Evolutionary conservation across 2,329 filamentous ascomycete species (phyloP).

Genomic region (Ascochyta clinopodiicola): DNA sequence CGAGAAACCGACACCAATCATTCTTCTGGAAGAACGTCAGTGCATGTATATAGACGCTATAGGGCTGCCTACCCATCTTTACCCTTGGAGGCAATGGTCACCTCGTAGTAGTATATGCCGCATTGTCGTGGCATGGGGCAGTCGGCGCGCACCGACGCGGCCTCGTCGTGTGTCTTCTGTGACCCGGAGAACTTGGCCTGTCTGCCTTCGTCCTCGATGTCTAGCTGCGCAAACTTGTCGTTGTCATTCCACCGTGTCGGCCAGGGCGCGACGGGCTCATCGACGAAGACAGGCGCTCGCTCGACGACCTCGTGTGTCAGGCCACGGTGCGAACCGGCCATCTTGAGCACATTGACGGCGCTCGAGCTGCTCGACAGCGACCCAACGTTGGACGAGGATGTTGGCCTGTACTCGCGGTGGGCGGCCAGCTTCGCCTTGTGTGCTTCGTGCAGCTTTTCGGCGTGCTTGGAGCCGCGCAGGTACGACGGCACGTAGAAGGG

Average conservation of each 20-base stretch:
- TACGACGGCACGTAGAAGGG: constrained; percentile 85
- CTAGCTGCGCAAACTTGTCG: constrained; percentile 76
- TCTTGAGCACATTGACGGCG: constrained; percentile 65
- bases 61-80: constrained; percentile 67
- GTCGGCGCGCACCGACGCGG: constrained; percentile 81
- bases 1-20: constrained; percentile 67
- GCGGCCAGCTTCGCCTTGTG: constrained; percentile 66
- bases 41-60: neutral
- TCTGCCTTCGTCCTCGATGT: constrained; percentile 74
- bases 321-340: constrained; percentile 72
- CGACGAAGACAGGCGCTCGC: constrained; percentile 65
- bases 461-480: constrained; percentile 77
- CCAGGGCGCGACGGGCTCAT: constrained; percentile 72
- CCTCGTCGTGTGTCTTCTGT: constrained; percentile 71
- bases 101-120: constrained; percentile 94
- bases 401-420: constrained; percentile 52
- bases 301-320: constrained; percentile 87
- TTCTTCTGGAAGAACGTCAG: constrained; percentile 42
- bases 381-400: constrained; percentile 54
- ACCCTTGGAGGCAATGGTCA: constrained; percentile 69
- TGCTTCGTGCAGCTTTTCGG: constrained; percentile 74
- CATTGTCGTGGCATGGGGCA: constrained; percentile 86
- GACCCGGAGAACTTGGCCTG: constrained; percentile 69
- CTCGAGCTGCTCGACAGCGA: constrained; percentile 64
- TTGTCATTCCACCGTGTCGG: constrained; percentile 82